A percentile compares a stretch with the other conserved stretches of the same genome.
Evolutionary conservation across 2,329 filamentous ascomycete genomes (phyloP).

Genomic region (Cryphonectria japonica): DNA sequence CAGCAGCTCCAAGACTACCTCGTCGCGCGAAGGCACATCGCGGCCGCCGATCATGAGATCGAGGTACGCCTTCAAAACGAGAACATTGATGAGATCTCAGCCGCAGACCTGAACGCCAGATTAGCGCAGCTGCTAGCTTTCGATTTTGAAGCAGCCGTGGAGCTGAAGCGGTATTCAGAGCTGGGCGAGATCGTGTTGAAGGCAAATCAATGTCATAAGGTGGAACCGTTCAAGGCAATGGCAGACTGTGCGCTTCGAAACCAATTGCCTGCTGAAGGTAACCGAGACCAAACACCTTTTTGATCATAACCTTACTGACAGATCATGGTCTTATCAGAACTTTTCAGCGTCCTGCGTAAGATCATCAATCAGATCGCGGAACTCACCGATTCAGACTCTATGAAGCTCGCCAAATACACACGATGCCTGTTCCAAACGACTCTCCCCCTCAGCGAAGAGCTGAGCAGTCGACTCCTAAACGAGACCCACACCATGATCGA

Average conservation of each 20-base stretch:
- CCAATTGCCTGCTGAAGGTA: constrained; percentile 55
- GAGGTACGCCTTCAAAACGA: constrained; percentile 43
- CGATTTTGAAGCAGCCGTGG: constrained; percentile 76
- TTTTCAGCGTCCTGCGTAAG: constrained; percentile 61
- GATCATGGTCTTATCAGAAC: constrained; percentile 41
- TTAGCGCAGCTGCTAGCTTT: constrained; percentile 71
- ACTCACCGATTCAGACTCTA: constrained; percentile 57
- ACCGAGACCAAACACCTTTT: constrained; percentile 14
- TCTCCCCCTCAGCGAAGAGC: constrained; percentile 57
- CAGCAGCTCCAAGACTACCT: constrained; percentile 64
- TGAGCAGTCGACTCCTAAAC: constrained; percentile 65
- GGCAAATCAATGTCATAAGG: constrained; percentile 48
- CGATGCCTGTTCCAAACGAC: constrained; percentile 75
- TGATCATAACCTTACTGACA: not conserved
- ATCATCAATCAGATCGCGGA: constrained; percentile 72
- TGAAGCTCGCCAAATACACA: constrained; percentile 74
- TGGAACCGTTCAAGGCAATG: constrained; percentile 62
- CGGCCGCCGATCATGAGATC: constrained; percentile 56
- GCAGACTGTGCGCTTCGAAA: constrained; percentile 66
- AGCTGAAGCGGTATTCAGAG: constrained; percentile 69
- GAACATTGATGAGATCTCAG: constrained; percentile 47
- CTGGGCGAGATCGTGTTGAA: constrained; percentile 63
- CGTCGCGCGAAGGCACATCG: constrained; percentile 62
- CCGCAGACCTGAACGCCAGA: constrained; percentile 62
- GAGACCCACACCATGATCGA: constrained; percentile 61